A percentile compares a stretch with the other conserved stretches of the same genome.
phyloP scores from a whole-genome alignment of 257 asterid genomes.

The Solanum pinnatisectum region DNA sequence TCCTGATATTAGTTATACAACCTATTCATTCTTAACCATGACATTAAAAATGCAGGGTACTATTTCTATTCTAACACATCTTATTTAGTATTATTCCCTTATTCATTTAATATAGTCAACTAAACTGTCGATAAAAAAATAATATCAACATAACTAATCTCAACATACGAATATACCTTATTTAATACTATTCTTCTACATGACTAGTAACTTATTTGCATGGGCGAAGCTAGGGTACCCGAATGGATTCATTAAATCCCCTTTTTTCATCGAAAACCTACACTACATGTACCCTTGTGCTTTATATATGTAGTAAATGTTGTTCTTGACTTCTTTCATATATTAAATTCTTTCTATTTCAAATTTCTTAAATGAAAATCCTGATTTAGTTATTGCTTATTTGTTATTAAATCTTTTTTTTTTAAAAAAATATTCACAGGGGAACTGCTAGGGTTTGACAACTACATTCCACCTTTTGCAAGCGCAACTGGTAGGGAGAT shows the following conservation, averaged over 20 bases:
- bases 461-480: slow-evolving; percentile 30
- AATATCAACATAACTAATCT: not conserved
- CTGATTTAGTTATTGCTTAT: not conserved
- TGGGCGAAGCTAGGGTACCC: not conserved
- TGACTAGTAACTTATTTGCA: not conserved
- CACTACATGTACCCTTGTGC: not conserved
- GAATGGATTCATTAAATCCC: not conserved
- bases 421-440: not conserved
- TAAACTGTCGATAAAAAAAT: not conserved
- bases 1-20: not conserved
- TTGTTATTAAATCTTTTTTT: not conserved
- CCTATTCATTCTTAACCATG: not conserved
- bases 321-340: not conserved
- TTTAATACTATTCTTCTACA: not conserved
- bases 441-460: slow-evolving; percentile 18
- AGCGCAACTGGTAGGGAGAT: slow-evolving; percentile 9
- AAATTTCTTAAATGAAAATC: not conserved
- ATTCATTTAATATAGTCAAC: not conserved
- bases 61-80: not conserved
- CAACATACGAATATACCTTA: not conserved
- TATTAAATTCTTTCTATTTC: not conserved
- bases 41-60: not conserved
- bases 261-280: not conserved
- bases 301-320: not conserved
- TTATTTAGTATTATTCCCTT: not conserved